A percentile compares a stretch with the other conserved stretches of the same genome.
These are phyloP conservation scores for Aureobasidium subglaciale DNA, from an alignment of 2,329 filamentous ascomycete genomes.

Conservation along the genomic window DNA sequence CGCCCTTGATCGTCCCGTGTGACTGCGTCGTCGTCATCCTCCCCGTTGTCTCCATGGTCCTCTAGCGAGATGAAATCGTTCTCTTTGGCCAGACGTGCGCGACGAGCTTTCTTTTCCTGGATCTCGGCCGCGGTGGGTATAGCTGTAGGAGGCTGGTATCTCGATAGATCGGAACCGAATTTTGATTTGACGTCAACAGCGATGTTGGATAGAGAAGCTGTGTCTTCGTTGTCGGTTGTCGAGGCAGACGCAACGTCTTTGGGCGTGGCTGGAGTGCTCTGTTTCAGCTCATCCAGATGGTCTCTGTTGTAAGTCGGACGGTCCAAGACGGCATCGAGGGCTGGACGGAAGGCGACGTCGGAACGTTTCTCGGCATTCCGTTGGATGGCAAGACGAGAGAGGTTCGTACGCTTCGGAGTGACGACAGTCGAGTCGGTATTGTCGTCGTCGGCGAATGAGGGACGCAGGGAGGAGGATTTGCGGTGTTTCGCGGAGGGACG, in stretches of 20 bases:
- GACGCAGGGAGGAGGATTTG: slow-evolving; percentile 66
- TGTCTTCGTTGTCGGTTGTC: slow-evolving; percentile 29
- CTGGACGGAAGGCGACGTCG: slow-evolving; percentile 42
- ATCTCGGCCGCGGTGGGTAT: slow-evolving; percentile 84
- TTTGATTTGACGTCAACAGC: slow-evolving; percentile 42
- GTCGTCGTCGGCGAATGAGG: slow-evolving; percentile 66
- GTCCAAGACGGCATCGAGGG: slow-evolving; percentile 52
- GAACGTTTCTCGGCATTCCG: slow-evolving; percentile 55
- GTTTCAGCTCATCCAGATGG: slow-evolving; percentile 76
- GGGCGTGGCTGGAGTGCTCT: slow-evolving; percentile 77
- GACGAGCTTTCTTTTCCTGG: slow-evolving; percentile 79
- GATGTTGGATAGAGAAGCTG: slow-evolving; percentile 39
- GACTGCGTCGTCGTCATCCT: slow-evolving; percentile 34
- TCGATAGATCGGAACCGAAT: slow-evolving; percentile 47
- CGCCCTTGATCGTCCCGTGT: slow-evolving; percentile 35
- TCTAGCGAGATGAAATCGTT: slow-evolving; percentile 58
- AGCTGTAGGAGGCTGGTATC: slow-evolving; percentile 30
- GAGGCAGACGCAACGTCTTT: slow-evolving; percentile 45
- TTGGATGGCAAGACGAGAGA: slow-evolving; percentile 59
- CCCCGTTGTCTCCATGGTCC: slow-evolving; percentile 46
- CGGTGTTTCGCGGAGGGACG: slow-evolving; percentile 48
- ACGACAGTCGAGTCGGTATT: slow-evolving; percentile 44
- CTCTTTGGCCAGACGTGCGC: slow-evolving; percentile 71
- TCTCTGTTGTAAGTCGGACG: slow-evolving; percentile 79
- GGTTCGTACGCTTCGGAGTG: slow-evolving; percentile 55